These are phyloP conservation scores for Lasiodiplodia theobromae DNA, from an alignment of 2,329 filamentous ascomycete species.

Conservation along the genomic window DNA sequence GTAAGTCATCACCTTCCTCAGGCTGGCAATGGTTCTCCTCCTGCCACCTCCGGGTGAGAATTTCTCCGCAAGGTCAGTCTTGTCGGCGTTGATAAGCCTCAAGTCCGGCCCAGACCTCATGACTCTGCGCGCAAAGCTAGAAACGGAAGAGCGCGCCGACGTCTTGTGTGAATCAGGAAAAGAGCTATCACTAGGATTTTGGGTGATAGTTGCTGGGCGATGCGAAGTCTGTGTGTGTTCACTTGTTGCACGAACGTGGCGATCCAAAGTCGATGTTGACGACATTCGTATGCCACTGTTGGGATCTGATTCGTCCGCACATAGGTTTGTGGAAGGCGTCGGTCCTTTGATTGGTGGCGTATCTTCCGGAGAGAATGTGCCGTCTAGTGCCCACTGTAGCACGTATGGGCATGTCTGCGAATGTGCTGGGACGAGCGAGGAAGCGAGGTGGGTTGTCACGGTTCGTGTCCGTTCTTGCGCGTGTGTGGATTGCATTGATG, in stretches of 20 bases:
- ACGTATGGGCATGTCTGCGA: neutral
- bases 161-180: neutral
- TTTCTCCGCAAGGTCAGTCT: slow-evolving; percentile 16
- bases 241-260: neutral
- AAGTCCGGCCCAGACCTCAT: slow-evolving; percentile 37
- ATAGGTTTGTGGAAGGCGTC: neutral
- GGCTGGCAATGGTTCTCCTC: neutral
- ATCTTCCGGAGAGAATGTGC: neutral
- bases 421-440: too few relatives aligned
- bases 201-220: neutral
- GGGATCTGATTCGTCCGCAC: neutral
- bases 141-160: slow-evolving; percentile 36
- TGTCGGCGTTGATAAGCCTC: slow-evolving; percentile 33
- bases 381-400: neutral
- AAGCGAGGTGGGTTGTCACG: neutral
- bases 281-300: neutral
- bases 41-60: neutral
- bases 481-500: neutral
- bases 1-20: slow-evolving; percentile 21
- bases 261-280: neutral
- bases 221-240: slow-evolving; percentile 5
- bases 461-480: neutral
- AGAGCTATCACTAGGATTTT: neutral
- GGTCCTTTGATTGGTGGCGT: neutral
- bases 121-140: slow-evolving; percentile 38